Conservation (phyloP, 1,139 yeast species). For the Hansenula lynferdii region DNA sequence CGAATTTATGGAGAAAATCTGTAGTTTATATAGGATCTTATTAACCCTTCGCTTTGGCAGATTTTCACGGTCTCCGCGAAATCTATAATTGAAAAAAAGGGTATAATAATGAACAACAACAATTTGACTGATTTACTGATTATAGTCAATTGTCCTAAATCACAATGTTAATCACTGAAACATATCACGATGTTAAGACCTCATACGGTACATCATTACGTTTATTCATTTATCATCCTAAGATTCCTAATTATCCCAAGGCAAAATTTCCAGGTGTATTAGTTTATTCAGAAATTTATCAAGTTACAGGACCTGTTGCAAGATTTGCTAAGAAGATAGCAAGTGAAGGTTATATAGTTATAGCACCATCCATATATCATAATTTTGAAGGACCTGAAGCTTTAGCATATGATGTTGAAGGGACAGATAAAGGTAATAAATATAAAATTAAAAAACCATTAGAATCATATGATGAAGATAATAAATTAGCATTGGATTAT, state of each 20-base stretch:
- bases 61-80: background rate
- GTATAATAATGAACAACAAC: background rate
- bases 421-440: constrained; percentile 71
- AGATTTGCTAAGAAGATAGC: constrained; percentile 77
- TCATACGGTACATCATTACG: constrained; percentile 66
- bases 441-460: constrained; percentile 66
- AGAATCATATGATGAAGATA: constrained; percentile 75
- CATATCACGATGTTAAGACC: constrained; percentile 60
- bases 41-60: too few relatives aligned
- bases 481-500: constrained; percentile 57
- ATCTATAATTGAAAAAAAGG: background rate
- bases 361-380: constrained; percentile 76
- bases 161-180: constrained; percentile 63
- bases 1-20: background rate
- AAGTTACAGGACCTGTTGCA: constrained; percentile 69
- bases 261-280: constrained; percentile 80
- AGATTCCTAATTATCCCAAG: constrained; percentile 62
- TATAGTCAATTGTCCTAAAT: background rate
- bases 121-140: background rate
- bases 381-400: constrained; percentile 63
- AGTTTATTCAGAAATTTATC: constrained; percentile 78
- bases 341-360: constrained; percentile 73
- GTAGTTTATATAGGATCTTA: background rate
- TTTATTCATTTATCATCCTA: constrained; percentile 62
- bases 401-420: constrained; percentile 64